Conservation (phyloP, 148 eudicot genomes). For the Chenopodium album region DNA sequence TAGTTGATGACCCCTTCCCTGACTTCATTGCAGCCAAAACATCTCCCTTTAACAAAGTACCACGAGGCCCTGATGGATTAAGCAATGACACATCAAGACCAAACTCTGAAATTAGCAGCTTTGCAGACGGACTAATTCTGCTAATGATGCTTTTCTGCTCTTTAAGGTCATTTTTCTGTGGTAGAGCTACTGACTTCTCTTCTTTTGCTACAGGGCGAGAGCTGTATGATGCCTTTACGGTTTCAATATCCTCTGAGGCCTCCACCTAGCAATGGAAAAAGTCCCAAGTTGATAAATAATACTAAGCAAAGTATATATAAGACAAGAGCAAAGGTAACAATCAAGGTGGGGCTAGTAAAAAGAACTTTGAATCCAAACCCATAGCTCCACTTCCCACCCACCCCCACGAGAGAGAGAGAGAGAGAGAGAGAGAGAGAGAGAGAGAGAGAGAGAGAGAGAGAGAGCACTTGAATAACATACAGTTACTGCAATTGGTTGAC, state of each 20-base stretch:
- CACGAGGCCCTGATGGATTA: constrained; percentile 87
- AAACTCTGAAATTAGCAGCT: constrained; percentile 67
- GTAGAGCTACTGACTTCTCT: constrained; percentile 48
- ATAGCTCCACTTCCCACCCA: background rate
- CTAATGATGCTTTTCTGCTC: constrained; percentile 40
- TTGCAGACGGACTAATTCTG: constrained; percentile 93
- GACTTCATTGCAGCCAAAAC: constrained; percentile 84
- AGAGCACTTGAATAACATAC: constrained; percentile 43
- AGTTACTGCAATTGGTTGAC: constrained; percentile 85
- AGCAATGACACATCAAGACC: constrained; percentile 76
- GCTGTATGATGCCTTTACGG: constrained; percentile 43
- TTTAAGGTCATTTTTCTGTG: constrained; percentile 34
- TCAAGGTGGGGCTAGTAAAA: background rate
- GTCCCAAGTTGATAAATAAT: background rate
- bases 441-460: no score
- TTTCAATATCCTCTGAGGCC: constrained; percentile 68
- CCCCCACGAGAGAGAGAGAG: background rate
- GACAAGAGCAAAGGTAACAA: background rate
- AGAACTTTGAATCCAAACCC: background rate
- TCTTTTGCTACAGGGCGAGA: constrained; percentile 36
- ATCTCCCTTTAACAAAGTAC: constrained; percentile 87
- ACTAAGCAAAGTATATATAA: background rate
- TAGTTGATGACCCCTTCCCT: constrained; percentile 53
- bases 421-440: no score
- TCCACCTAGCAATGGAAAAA: constrained; percentile 61